Conservation (phyloP, 2,329 filamentous ascomycete genomes). For the Ophiosphaerella narmari region DNA sequence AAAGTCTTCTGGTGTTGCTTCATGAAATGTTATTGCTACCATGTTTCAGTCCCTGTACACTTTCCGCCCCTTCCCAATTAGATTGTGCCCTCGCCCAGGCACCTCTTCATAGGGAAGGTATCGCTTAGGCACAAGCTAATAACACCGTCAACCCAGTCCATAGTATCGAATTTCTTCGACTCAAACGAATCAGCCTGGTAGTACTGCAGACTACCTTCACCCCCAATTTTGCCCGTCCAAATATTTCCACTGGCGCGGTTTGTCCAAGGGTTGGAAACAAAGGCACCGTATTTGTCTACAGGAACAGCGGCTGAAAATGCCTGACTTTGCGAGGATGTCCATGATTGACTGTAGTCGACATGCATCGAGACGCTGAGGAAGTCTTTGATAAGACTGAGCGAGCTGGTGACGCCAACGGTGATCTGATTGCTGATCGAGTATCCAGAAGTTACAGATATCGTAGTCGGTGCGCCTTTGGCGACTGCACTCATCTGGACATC, state of each 20-base stretch:
- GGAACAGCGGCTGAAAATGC: constrained; percentile 42
- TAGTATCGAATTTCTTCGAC: constrained; percentile 34
- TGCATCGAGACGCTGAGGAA: constrained; percentile 29
- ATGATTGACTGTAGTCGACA: constrained; percentile 36
- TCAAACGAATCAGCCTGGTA: constrained; percentile 46
- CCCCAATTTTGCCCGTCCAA: constrained; percentile 44
- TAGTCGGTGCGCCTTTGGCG: constrained; percentile 34
- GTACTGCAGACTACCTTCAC: constrained; percentile 19
- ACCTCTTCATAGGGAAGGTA: constrained; percentile 45
- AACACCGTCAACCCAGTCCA: constrained; percentile 49
- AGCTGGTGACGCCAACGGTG: constrained; percentile 19
- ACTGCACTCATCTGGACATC: constrained; percentile 47
- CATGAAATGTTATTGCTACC: background rate
- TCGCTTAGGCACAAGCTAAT: constrained; percentile 47
- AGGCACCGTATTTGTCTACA: constrained; percentile 45
- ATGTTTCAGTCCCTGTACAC: background rate
- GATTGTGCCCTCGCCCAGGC: constrained; percentile 43
- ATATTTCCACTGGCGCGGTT: constrained; percentile 42
- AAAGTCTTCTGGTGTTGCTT: background rate
- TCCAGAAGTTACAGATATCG: constrained; percentile 40
- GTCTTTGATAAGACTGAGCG: constrained; percentile 28
- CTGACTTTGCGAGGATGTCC: constrained; percentile 41
- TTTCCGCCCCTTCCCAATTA: constrained; percentile 4
- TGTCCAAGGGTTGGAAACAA: constrained; percentile 47
- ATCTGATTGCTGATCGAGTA: constrained; percentile 43